phyloP scores from a whole-genome alignment of 1,284 basidiomycete species.

The Fomitopsis palustris region DNA sequence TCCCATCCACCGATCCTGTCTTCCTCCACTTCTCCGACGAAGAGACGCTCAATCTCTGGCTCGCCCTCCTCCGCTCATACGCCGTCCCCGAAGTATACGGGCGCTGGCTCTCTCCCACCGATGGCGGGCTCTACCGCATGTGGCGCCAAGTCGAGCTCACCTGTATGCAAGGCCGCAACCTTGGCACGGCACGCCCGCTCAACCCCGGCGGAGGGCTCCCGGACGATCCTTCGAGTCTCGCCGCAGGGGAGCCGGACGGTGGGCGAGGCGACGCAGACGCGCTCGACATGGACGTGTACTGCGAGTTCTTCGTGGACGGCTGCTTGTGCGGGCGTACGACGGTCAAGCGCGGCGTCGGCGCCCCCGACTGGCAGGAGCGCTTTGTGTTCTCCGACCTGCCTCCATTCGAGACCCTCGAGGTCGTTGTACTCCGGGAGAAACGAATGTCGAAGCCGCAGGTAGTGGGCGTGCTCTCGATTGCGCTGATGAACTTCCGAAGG shows the following conservation, averaged over 20 bases:
- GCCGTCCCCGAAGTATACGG: conserved; percentile 77
- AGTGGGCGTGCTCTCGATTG: conserved; percentile 63
- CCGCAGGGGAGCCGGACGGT: conserved; percentile 11
- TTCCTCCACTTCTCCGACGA: conserved; percentile 63
- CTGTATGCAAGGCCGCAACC: conserved; percentile 65
- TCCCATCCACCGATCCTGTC: conserved; percentile 56
- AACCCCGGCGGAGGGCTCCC: neutral
- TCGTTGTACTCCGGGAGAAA: conserved; percentile 67
- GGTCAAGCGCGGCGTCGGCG: conserved; percentile 58
- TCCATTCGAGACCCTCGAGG: conserved; percentile 63
- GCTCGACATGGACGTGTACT: conserved; percentile 64
- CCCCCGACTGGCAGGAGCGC: conserved; percentile 74
- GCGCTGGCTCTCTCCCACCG: conserved; percentile 46
- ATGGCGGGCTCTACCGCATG: conserved; percentile 78
- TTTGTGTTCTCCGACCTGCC: conserved; percentile 73
- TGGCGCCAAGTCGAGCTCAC: conserved; percentile 77
- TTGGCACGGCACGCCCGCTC: conserved; percentile 39
- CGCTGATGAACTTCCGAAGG: conserved; percentile 66
- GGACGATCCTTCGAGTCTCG: conserved; percentile 15
- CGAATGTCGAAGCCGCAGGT: conserved; percentile 49
- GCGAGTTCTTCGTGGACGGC: conserved; percentile 65
- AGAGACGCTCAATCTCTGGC: conserved; percentile 65
- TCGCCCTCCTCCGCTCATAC: conserved; percentile 71
- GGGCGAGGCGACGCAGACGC: conserved; percentile 41
- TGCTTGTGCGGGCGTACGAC: conserved; percentile 68